Base-by-base conservation (phyloP, 129 eudicot species). In the Tagetes erecta region DNA sequence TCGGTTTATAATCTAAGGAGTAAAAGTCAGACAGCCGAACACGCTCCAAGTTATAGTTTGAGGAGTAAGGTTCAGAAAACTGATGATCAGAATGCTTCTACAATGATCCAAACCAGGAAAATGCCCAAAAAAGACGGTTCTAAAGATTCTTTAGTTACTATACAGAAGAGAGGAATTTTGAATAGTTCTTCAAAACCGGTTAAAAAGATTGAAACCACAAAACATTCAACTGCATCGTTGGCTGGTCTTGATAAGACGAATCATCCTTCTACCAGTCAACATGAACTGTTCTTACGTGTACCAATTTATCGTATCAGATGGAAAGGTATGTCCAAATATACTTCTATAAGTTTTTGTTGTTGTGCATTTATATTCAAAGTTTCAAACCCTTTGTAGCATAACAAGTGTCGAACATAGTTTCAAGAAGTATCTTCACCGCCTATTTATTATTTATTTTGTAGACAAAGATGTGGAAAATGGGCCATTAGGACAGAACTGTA, bases 281-380 rank as follows among this genome's bases (percentile, higher is more conserved):
- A 78, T 31, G 69, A 76, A 71, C 57, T 71, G 2, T 76, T 42
- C 50, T 27, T 46, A 45, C 14, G n/a, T 71, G 74, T 71, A 49
- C 87, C 87, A 64, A 11, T 67, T 34, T 73, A 82, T 57, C 83
- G 80, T 55, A 80, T 86, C 73, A 73, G 74, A 74, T 86, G 90
- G 85, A 80, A 86, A 64, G 87, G 87, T 86, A 74, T 40, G 76
- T 69, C 8, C 35, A 37, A 35, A 40, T 20, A 68, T 74, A 56
- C 42, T n/a, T 67, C 12, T 49, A 5, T 50, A 34, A 55, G 1
- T 49, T 51, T 62, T 66, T 41, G 51, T 69, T 47, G 65, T 10
- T 60, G 12, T 67, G n/a, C 13, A 7, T 40, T 45, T 34, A 35
- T 27, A 58, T 11, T 5, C 14, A 53, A 75, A 3, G 34, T 63